Conservation (phyloP, 2,329 filamentous ascomycete genomes). For the Phyllosticta citriasiana region DNA sequence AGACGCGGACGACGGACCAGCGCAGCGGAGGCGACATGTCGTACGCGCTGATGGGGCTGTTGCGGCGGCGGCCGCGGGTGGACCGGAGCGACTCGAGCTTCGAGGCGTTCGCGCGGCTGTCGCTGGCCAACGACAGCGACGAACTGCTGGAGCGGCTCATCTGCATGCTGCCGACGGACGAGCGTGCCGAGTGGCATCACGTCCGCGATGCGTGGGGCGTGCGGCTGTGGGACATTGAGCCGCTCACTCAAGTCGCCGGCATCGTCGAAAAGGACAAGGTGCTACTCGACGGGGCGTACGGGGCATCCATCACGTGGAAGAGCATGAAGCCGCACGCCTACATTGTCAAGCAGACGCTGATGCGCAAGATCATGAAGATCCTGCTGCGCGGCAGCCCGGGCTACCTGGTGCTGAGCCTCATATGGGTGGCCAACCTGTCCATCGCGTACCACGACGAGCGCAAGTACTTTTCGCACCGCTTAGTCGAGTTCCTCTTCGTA, state of each 20-base stretch:
- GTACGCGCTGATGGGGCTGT: conserved; percentile 28
- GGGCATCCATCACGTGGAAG: conserved; percentile 30
- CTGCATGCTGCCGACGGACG: neutral
- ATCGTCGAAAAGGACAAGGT: conserved; percentile 3
- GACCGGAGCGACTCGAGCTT: conserved; percentile 33
- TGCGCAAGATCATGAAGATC: neutral
- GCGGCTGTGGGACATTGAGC: conserved; percentile 7
- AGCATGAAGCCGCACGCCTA: conserved; percentile 13
- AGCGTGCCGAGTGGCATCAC: neutral
- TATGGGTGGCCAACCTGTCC: neutral
- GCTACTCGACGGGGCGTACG: conserved; percentile 16
- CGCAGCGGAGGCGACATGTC: neutral
- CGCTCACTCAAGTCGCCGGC: neutral
- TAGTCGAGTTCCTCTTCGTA: neutral
- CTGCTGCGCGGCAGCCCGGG: neutral
- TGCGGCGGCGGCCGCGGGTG: conserved; percentile 31
- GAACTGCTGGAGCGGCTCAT: conserved; percentile 34
- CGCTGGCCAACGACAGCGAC: conserved; percentile 37
- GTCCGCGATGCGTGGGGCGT: conserved; percentile 2
- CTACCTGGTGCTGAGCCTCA: neutral
- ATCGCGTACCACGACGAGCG: neutral
- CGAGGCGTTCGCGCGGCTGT: conserved; percentile 39
- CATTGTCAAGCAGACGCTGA: neutral
- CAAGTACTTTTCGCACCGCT: neutral
- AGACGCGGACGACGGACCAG: neutral